Conservation (phyloP, 495 filamentous ascomycete genomes). For the Tuber calosporum region DNA sequence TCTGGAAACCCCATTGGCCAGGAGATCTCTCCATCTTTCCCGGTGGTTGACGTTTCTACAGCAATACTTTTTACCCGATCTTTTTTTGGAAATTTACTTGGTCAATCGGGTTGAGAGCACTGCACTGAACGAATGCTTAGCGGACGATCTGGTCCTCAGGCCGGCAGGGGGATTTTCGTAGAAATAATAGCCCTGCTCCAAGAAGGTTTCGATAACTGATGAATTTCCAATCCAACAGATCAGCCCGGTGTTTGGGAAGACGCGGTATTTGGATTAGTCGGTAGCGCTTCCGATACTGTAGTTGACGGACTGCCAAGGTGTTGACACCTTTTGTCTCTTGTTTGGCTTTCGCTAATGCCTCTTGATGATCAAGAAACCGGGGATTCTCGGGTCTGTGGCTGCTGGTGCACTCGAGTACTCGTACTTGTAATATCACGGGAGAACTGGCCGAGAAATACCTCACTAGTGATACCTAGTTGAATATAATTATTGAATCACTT, state of each 20-base stretch:
- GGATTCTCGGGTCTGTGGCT: background rate
- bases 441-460: background rate
- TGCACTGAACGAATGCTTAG: background rate
- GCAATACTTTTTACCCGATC: background rate
- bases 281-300: background rate
- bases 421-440: background rate
- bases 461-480: no score
- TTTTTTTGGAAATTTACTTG: background rate
- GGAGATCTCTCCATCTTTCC: background rate
- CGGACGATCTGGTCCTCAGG: background rate
- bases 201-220: background rate
- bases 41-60: background rate
- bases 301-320: background rate
- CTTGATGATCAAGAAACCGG: background rate
- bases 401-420: no score
- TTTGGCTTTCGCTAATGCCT: background rate
- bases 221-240: background rate
- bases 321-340: background rate
- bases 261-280: background rate
- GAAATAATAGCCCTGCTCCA: background rate
- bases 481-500: no score
- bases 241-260: background rate
- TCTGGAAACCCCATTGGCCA: background rate
- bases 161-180: background rate
- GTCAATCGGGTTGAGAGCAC: background rate